phyloP scores from a whole-genome alignment of 257 asterid species.

The Nemophila menziesii region DNA sequence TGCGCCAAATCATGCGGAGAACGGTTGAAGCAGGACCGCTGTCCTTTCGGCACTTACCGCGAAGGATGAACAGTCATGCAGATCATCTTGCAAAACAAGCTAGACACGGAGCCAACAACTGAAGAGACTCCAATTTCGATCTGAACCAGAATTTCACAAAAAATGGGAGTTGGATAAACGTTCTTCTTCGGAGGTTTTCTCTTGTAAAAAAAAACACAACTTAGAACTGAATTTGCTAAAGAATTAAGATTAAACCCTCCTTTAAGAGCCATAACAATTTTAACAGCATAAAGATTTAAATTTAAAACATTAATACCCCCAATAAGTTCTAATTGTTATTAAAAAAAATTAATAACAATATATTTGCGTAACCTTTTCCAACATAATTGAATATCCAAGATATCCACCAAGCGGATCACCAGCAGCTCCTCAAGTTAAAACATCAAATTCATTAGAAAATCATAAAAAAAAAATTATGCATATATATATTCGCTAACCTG shows the following conservation, averaged over 20 bases:
- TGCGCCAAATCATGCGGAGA: too few species aligned
- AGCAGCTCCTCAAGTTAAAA: conserved; percentile 42
- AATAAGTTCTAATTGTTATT: too few species aligned
- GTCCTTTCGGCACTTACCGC: too few species aligned
- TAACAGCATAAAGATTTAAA: conserved; percentile 37
- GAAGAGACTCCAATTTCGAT: too few species aligned
- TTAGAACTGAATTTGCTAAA: conserved; percentile 58
- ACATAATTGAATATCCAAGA: conserved; percentile 75
- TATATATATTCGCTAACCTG: conserved; percentile 44
- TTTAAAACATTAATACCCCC: conserved; percentile 8
- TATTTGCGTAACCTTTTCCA: conserved; percentile 85
- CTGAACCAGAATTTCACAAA: too few species aligned
- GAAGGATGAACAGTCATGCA: too few species aligned
- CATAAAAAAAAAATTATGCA: too few species aligned
- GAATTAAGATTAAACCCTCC: conserved; percentile 89
- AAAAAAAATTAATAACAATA: conserved; percentile 12
- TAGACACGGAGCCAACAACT: too few species aligned
- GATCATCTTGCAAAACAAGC: too few species aligned
- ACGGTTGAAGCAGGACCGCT: too few species aligned
- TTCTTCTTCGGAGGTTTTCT: too few species aligned
- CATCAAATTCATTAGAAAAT: conserved; percentile 6
- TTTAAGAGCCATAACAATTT: conserved; percentile 93
- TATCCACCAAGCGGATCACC: conserved; percentile 96
- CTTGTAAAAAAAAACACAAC: conserved; percentile 60
- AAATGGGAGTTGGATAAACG: too few species aligned